Evolutionary conservation across 148 eudicot genomes (phyloP), one percentile per base, ranked within the genome.

Genomic region (Amaranthus hypochondriacus): DNA sequence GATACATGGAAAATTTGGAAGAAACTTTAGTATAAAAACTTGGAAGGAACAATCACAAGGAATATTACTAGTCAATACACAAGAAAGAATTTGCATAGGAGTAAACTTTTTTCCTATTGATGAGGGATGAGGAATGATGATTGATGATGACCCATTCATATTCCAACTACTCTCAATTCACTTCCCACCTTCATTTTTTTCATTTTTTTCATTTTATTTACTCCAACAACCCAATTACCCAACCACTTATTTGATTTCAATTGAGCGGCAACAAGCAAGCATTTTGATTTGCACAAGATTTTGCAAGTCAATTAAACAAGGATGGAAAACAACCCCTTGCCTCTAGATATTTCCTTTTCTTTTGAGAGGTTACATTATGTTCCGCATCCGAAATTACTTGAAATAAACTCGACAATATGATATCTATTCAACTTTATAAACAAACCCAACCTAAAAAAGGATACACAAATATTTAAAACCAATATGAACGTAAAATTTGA

Each of bases 71-170:
- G 13, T 15, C 62, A 21, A 58, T 18, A 7, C 9, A 58, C 62
- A 58, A n/a, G 28, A 5, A 18, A 5, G 65, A 42, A 62, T 28
- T 9, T 39, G 28, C 65, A 62, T 9, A 28, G 39, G 39, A 28
- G 39, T 28, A 47, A 9, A 62, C 65, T 39, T 8, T 62, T 42
- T 39, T n/a, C 65, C 12, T 10, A 62, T 42, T 39, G 47, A 62
- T 10, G 44, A 42, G 13, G 48, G 48, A 39, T 42, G 39, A 28
- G 39, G 39, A n/a, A 39, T 42, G 65, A 62, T 62, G 62, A 58
- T 60, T 60, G 46, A 39, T 60, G 44, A 59, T 60, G 44, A 59
- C 60, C 62, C 62, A 58, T 58, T 28, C 65, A 42, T 14, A 62
- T 62, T 62, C 10, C 65, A 62, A 62, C 65, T 62, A 62, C 48